Conservation (phyloP, 106 monocot species). For the Dendrobium huoshanense region DNA sequence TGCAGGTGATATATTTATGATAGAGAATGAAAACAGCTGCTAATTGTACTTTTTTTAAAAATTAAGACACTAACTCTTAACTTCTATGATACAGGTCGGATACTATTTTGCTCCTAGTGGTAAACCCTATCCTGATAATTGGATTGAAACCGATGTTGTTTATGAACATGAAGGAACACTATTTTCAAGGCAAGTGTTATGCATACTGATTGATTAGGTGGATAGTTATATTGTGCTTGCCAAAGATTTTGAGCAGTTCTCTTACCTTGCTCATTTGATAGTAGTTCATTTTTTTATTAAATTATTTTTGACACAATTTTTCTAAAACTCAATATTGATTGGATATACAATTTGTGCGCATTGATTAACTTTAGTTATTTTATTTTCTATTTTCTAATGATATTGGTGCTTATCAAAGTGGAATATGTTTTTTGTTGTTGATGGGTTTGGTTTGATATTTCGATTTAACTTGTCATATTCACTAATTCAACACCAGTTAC, state of each 20-base stretch:
- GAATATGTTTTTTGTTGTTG: no score
- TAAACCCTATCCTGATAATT: slow-evolving; percentile 99
- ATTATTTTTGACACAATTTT: neutral
- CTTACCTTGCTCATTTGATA: neutral
- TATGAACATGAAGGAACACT: slow-evolving; percentile 79
- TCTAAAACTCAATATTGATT: neutral
- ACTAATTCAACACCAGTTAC: no score
- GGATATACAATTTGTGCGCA: neutral
- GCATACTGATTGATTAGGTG: neutral
- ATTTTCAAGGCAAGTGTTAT: slow-evolving; percentile 69
- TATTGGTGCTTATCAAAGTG: neutral
- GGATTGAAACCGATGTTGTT: slow-evolving; percentile 93
- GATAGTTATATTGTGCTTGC: neutral
- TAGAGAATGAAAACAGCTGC: neutral
- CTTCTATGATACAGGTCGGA: slow-evolving; percentile 63
- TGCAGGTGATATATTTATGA: neutral
- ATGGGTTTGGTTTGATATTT: no score
- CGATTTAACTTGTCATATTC: no score
- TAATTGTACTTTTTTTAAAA: neutral
- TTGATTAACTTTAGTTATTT: neutral
- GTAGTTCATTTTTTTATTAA: neutral
- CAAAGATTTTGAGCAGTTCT: neutral
- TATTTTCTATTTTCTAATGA: neutral
- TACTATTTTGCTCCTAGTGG: slow-evolving; percentile 99
- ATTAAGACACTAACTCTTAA: neutral